Base-by-base conservation (phyloP, 495 filamentous ascomycete genomes). In the Penicillium egyptiacum region DNA sequence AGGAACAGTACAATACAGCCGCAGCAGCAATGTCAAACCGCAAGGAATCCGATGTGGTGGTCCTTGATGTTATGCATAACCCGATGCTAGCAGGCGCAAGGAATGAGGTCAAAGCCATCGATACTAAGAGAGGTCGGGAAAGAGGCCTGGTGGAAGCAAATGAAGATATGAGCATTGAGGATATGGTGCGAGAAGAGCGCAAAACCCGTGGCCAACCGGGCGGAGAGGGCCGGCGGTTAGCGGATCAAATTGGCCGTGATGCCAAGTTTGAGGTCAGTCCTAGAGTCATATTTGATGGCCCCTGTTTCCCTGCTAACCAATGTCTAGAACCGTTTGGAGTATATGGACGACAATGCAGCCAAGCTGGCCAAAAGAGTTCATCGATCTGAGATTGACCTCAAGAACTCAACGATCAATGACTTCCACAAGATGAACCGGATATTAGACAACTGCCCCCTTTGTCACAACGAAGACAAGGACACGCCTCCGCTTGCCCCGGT, bases 341-440 rank as follows among this genome's bases (percentile, higher is more conserved):
- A 98, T 70, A 87, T 98, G 76, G 95, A 98, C 68, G 94, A 98
- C 57, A 97, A 98, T 67, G 94, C 94, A 17, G 79, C 83, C 46
- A 96, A 95, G 64, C 81, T 98, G 10, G 91, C 93, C n/a, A 88
- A 86, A 67, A 87, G 89, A 26, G 88, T 96, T 4, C 88, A 93
- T 60, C 92, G 90, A 67, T 91, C 86, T 54, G 90, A 96, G 60
- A 83, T 91, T 46, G 88, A 93, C 67, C 83, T 98, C 61, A 94
- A 88, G 69, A 96, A 92, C 66, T 81, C 84, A 23, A 91, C 95
- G 5, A 89, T 98, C 63, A 78, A 79, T 64, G 94, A 97, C 45
- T 92, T 91, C 72, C 90, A 93, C 61, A 91, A 87, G 70, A 91
- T 96, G 80, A 92, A 91, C 70, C 83, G 81, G 57, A 90, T 96